phyloP scores from a whole-genome alignment of 345 rosid genomes.

The Corchorus olitorius region DNA sequence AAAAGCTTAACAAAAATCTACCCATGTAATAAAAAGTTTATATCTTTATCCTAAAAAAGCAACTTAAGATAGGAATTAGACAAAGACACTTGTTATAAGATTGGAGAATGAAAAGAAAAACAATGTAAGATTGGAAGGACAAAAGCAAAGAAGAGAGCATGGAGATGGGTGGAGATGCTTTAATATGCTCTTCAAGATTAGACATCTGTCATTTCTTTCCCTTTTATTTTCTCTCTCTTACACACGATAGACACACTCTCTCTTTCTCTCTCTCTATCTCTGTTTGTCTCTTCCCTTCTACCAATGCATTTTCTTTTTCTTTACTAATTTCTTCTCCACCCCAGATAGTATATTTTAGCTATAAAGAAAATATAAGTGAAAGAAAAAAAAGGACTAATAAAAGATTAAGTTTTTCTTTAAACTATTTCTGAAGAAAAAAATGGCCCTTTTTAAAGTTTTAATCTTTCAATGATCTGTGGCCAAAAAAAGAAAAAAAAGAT shows the following conservation, averaged over 20 bases:
- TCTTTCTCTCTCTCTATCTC: not conserved
- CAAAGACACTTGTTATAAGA: slow-evolving; percentile 5
- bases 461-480: too few relatives aligned
- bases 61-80: slow-evolving; percentile 7
- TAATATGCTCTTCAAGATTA: slow-evolving; percentile 39
- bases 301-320: not conserved
- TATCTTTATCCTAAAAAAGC: not conserved
- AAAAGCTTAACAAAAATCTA: slow-evolving; percentile 3
- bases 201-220: slow-evolving; percentile 43
- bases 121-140: not conserved
- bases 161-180: slow-evolving; percentile 51
- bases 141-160: slow-evolving; percentile 4
- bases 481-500: too few relatives aligned
- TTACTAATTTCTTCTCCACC: slow-evolving; percentile 14
- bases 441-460: not conserved
- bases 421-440: not conserved
- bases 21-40: not conserved
- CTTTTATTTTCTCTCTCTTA: not conserved
- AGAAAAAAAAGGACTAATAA: slow-evolving; percentile 10
- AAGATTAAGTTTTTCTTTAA: not conserved
- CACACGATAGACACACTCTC: slow-evolving; percentile 9
- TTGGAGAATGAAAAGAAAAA: slow-evolving; percentile 12
- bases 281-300: not conserved
- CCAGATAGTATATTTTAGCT: slow-evolving; percentile 8
- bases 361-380: not conserved